Evolutionary conservation across 805 yeast genomes (phyloP).

Genomic region (Cyberlindnera maritima): DNA sequence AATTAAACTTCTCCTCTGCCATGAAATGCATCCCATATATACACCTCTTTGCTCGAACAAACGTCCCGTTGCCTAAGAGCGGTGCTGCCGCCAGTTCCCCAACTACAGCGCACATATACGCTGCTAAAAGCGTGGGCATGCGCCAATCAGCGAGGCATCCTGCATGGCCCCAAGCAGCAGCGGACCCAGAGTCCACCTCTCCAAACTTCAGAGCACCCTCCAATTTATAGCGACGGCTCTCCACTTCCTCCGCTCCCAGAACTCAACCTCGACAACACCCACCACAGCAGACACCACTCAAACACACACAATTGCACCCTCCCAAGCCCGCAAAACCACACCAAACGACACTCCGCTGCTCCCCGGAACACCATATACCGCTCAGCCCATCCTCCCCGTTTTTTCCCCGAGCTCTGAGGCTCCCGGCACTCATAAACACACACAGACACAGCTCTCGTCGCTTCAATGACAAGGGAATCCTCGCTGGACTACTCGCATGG

Average conservation of each 20-base stretch:
- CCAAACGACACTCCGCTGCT: neutral
- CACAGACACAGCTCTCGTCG: too few relatives aligned
- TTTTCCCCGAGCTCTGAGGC: too few relatives aligned
- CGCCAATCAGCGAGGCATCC: neutral
- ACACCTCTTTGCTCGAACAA: too few relatives aligned
- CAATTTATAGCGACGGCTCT: neutral
- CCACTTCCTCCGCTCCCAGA: neutral
- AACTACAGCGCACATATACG: neutral
- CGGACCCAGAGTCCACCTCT: neutral
- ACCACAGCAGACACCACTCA: neutral
- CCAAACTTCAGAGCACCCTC: neutral
- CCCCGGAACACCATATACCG: neutral
- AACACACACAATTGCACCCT: neutral
- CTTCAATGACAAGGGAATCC: slow-evolving; percentile 11
- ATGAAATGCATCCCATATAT: too few relatives aligned
- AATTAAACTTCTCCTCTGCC: too few relatives aligned
- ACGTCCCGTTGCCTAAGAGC: neutral
- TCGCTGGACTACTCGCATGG: slow-evolving; percentile 4
- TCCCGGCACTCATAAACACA: too few relatives aligned
- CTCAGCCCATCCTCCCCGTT: too few relatives aligned
- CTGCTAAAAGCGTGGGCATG: neutral
- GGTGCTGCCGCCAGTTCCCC: too few relatives aligned
- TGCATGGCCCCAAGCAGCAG: neutral
- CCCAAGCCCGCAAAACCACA: too few relatives aligned
- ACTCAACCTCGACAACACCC: neutral